phyloP scores from a whole-genome alignment of 352 stramenopile genomes.

The Pythium periplocum region DNA sequence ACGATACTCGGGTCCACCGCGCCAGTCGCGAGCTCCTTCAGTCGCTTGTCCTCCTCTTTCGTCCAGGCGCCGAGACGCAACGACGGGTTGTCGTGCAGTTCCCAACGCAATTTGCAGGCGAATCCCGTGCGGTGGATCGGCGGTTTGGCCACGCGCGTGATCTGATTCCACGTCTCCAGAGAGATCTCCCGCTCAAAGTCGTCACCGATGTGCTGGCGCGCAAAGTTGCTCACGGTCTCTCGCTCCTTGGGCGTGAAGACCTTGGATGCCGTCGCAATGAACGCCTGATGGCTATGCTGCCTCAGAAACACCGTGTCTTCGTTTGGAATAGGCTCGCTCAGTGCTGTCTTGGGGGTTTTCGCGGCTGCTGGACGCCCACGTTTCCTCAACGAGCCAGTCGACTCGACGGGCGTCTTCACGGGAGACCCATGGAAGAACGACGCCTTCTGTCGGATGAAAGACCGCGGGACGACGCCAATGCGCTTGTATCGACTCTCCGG shows the following conservation, averaged over 20 bases:
- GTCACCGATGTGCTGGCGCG: constrained; percentile 6
- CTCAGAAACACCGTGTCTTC: constrained; percentile 45
- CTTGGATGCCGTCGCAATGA: constrained; percentile 34
- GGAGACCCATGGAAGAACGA: constrained; percentile 50
- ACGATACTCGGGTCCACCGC: constrained; percentile 6
- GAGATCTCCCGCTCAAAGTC: constrained; percentile 16
- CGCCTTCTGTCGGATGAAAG: constrained; percentile 44
- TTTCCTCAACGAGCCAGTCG: neutral
- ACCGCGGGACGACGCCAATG: constrained; percentile 32
- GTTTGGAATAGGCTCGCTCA: constrained; percentile 40
- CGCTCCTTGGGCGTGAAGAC: constrained; percentile 61
- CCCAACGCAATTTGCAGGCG: constrained; percentile 68
- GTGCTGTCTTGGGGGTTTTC: neutral
- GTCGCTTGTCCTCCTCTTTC: constrained; percentile 18
- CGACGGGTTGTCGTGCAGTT: constrained; percentile 55
- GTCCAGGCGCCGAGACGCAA: constrained; percentile 27
- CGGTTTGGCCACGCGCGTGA: constrained; percentile 23
- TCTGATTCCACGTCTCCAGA: constrained; percentile 44
- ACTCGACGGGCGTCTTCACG: constrained; percentile 15
- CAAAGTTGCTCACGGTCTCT: constrained; percentile 46
- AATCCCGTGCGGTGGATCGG: constrained; percentile 59
- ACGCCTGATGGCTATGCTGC: constrained; percentile 50
- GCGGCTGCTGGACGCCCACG: neutral
- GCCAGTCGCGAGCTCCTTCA: constrained; percentile 17
- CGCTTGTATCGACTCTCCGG: constrained; percentile 28